Conservation (phyloP, 2,329 filamentous ascomycete species). For the Paraphaeosphaeria minitans region DNA sequence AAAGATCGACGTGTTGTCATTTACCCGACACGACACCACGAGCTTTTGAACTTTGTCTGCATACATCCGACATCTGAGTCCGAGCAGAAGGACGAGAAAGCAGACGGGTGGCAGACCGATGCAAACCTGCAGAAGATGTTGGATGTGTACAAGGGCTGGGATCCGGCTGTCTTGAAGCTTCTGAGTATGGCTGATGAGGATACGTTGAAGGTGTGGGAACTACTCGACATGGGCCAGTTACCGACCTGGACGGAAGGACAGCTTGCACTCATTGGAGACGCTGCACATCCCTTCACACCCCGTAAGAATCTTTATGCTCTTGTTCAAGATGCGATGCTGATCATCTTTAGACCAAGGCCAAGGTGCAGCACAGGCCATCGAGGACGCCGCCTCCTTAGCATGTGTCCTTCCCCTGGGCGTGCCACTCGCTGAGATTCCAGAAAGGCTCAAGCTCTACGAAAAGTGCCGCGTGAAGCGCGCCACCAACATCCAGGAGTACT, state of each 20-base stretch:
- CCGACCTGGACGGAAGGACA: conserved; percentile 60
- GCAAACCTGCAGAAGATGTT: conserved; percentile 47
- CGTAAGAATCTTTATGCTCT: conserved; percentile 44
- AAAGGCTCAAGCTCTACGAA: conserved; percentile 65
- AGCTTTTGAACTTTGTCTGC: conserved; percentile 53
- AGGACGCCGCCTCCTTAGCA: conserved; percentile 66
- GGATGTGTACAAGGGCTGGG: conserved; percentile 48
- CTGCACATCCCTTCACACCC: conserved; percentile 71
- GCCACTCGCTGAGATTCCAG: conserved; percentile 53
- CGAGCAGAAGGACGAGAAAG: conserved; percentile 21
- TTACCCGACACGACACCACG: conserved; percentile 55
- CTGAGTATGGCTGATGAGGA: conserved; percentile 47
- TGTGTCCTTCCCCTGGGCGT: conserved; percentile 60
- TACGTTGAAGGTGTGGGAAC: conserved; percentile 45
- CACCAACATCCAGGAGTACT: conserved; percentile 62
- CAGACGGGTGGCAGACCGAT: conserved; percentile 44
- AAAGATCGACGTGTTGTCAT: conserved; percentile 53
- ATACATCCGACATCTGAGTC: conserved; percentile 48
- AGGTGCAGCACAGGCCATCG: conserved; percentile 68
- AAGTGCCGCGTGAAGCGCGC: conserved; percentile 63
- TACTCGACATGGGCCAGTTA: conserved; percentile 63
- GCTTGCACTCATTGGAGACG: conserved; percentile 67
- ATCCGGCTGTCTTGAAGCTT: conserved; percentile 42
- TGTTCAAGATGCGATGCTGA: background rate
- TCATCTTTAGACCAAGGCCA: conserved; percentile 58